These are phyloP conservation scores for Diplogelasinospora grovesii DNA, from an alignment of 495 filamentous ascomycete species.

Conservation along the genomic window DNA sequence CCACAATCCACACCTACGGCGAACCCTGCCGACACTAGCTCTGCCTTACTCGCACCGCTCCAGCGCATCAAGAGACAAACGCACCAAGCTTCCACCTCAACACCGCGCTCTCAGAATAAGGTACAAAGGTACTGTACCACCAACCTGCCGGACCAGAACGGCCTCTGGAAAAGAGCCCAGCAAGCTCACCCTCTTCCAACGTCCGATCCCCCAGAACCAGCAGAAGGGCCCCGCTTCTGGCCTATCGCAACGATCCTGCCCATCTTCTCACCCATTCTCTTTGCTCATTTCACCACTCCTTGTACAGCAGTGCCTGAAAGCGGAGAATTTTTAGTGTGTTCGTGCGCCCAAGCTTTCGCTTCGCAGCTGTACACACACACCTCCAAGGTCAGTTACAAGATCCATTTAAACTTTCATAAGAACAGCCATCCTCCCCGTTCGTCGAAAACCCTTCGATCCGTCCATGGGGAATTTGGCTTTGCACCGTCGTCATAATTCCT, in stretches of 20 bases:
- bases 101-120: constrained; percentile 8
- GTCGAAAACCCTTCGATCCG: constrained; percentile 5
- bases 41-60: constrained; percentile 14
- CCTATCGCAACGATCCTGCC: constrained; percentile 5
- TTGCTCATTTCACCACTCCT: constrained; percentile 18
- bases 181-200: constrained; percentile 4
- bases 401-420: constrained; percentile 16
- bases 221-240: too few species aligned
- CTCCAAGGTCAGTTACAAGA: constrained; percentile 13
- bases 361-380: too few species aligned
- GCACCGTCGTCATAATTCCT: constrained; percentile 17
- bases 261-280: constrained; percentile 6
- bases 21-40: constrained; percentile 21
- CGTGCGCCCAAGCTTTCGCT: constrained; percentile 23
- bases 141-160: neutral
- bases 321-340: constrained; percentile 22
- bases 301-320: too few species aligned
- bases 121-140: constrained; percentile 16
- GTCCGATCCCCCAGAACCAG: constrained; percentile 7
- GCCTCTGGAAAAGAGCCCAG: too few species aligned
- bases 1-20: too few species aligned
- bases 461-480: constrained; percentile 13
- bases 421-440: constrained; percentile 9
- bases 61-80: constrained; percentile 7
- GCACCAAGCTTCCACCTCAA: too few species aligned